phyloP scores from a whole-genome alignment of 805 yeast genomes.

The Saturnispora quitensis region DNA sequence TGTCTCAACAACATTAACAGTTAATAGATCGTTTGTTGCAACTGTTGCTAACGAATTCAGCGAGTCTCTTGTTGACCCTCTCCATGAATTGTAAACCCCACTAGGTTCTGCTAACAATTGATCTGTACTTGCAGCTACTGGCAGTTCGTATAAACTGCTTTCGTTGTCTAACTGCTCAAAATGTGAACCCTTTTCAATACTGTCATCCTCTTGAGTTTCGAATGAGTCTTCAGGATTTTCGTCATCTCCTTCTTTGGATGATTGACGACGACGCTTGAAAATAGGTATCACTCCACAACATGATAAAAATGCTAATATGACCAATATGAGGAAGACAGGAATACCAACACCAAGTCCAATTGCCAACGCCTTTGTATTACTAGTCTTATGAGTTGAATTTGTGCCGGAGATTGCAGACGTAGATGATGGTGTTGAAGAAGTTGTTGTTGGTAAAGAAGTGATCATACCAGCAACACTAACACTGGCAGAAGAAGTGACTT shows the following conservation, averaged over 20 bases:
- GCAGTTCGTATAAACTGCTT: conserved; percentile 3
- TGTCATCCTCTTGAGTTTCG: conserved; percentile 19
- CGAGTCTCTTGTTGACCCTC: conserved; percentile 50
- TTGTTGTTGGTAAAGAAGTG: conserved; percentile 10
- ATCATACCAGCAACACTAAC: conserved; percentile 14
- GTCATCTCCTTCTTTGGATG: conserved; percentile 23
- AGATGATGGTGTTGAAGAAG: conserved; percentile 18
- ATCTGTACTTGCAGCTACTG: conserved; percentile 29
- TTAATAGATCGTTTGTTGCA: conserved; percentile 73
- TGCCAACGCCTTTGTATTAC: conserved; percentile 47
- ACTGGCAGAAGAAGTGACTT: not conserved
- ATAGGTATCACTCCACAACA: conserved; percentile 36
- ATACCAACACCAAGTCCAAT: conserved; percentile 87
- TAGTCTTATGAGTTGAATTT: conserved; percentile 12
- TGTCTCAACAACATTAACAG: conserved; percentile 68
- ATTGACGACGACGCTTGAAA: conserved; percentile 30
- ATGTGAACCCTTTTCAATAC: conserved; percentile 35
- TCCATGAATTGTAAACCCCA: conserved; percentile 51
- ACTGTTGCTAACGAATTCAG: conserved; percentile 72
- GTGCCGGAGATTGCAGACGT: conserved; percentile 23
- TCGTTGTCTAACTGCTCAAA: conserved; percentile 41
- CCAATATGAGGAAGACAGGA: conserved; percentile 47
- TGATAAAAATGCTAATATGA: conserved; percentile 40
- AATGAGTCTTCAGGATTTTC: conserved; percentile 14
- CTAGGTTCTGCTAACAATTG: conserved; percentile 17